Conservation (phyloP, 176 grass and related monocot species). For the barley (Hordeum vulgare) region MorexV3_pseudomolecules_assembly NC_058521.1:60922980-60923479, state of each 20-base stretch:
- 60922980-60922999: not conserved
- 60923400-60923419: slow-evolving; percentile 21
- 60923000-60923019: not conserved
- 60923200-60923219: slow-evolving; percentile 94
- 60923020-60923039: not conserved
- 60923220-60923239: slow-evolving; percentile 97
- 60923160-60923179: slow-evolving; percentile 86
- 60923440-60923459: not conserved
- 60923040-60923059: not conserved
- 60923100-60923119: not conserved
- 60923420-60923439: slow-evolving; percentile 7
- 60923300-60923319: not conserved
- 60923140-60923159: slow-evolving; percentile 78
- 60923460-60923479: not conserved
- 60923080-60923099: slow-evolving; percentile 3
- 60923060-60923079: not conserved
- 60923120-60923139: not conserved
- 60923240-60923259: slow-evolving; percentile 24
- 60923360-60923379: slow-evolving; percentile 59
- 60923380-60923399: slow-evolving; percentile 86
- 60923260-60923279: slow-evolving; percentile 9
- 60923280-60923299: slow-evolving; percentile 11
- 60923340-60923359: slow-evolving; percentile 91
- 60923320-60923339: slow-evolving; percentile 75
- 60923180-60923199: slow-evolving; percentile 82